Evolutionary conservation across 2,329 filamentous ascomycete species (phyloP), one percentile per base, ranked within the genome.

Genomic region (Apiospora aurea): DNA sequence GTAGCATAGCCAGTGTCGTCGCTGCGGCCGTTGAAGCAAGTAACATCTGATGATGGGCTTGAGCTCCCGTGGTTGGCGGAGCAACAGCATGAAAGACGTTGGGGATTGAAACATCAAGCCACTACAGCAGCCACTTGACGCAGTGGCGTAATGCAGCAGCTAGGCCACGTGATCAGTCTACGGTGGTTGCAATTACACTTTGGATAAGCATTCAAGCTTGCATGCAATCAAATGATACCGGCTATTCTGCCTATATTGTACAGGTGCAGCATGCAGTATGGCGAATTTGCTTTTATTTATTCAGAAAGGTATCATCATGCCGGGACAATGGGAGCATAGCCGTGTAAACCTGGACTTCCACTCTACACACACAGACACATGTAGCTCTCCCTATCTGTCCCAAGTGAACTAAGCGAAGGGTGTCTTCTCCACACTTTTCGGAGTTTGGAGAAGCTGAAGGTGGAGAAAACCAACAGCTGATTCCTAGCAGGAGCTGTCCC

Each of bases 371-470:
- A 29, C 26, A 29, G 26, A 29, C 26, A 29, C 26, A 29, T 29
- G 26, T 29, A 1, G 26, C 26, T 29, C 26, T 49, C 26, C 3
- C 26, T 49, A 49, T n/a, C 29, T 34, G 34, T 57, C 14, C 53
- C 53, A 38, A 21, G 16, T 8, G 46, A 49, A n/a, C 4, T 29
- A 61, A 61, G 53, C 53, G 49, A 53, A 53, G 49, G 53, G 53
- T 61, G 53, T 14, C 29, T 61, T 61, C 53, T 61, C 53, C 53
- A 61, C 53, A 61, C 14, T 21, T 61, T 61, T 61, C 26, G 53
- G 38, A 61, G 53, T 61, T 61, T 61, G 53, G 29, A 61, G 53
- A 38, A 61, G 53, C 34, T 64, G 57, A 38, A 41, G 57, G 57
- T 64, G 57, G 57, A 41, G 57, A 41, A 38, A 38, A 61, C 3